Base-by-base conservation (phyloP, 1,139 yeast genomes). In the Magnusiomyces ingens region DNA sequence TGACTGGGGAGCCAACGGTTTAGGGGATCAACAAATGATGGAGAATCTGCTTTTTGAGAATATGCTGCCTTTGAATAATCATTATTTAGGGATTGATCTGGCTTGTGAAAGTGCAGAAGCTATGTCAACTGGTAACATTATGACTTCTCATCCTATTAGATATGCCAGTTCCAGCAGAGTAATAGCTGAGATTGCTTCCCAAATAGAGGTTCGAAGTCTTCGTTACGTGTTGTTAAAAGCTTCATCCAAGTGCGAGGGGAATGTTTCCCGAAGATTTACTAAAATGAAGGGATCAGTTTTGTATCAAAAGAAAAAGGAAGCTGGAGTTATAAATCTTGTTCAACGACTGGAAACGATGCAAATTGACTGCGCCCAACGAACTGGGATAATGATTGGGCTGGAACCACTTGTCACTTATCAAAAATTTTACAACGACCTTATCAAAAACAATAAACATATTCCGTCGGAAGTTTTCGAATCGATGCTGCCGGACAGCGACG, bases 11-110 rank as follows among this genome's bases (percentile, higher is more conserved):
- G 52, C 53, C 10, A 55, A 57, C 26, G 60, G 60, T 48, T 49
- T 55, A 21, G 66, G 62, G 26, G 62, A 60, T 19, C 54, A 54
- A 29, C 54, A 54, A 17, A 55, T 55, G 10, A 60, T 71, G 41
- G 62, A 67, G 18, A 55, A 62, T 19, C 62, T 67, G 1, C 46
- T 72, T 3, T 63, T 70, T 49, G 75, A 72, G 46, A 72, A 72
- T 55, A 72, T 70, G 52, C 57, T 67, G 2, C 59, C 61, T 2
- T 66, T 68, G 2, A 60, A 63, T 41, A 56, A 59, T 36, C 58
- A 61, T n/a, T 58, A 61, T 17, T 56, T 67, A 43, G 52, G 61
- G 1, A 5, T 64, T 0, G 55, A 38, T 1, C 57, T 62, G 1
- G 59, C 63, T 0, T 56, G 54, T 1, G 50, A 47, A 2, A 60